Percentiles rank a stretch among this genome's conserved stretches.
phyloP scores from a whole-genome alignment of 1,139 yeast species.

The Geotrichum histeridarum region DNA sequence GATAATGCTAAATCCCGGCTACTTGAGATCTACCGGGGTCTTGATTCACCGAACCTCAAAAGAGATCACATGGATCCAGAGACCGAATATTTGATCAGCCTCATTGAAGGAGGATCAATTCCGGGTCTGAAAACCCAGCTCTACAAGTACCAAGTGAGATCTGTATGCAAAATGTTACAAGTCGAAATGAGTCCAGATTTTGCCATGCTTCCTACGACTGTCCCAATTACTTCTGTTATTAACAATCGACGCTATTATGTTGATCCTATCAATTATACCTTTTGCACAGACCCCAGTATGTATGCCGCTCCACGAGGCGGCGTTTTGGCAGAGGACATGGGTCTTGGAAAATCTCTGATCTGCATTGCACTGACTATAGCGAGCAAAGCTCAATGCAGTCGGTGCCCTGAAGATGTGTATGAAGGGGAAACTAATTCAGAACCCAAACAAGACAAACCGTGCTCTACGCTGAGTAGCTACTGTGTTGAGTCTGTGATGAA shows the following conservation, averaged over 20 bases:
- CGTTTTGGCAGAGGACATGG: slow-evolving; percentile 72
- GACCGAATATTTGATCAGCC: slow-evolving; percentile 21
- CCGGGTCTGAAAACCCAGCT: slow-evolving; percentile 49
- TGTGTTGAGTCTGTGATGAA: slow-evolving; percentile 45
- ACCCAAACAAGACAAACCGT: background rate
- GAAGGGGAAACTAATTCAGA: slow-evolving; percentile 16
- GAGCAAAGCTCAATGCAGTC: slow-evolving; percentile 50
- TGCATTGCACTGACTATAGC: slow-evolving; percentile 57
- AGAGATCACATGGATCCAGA: slow-evolving; percentile 29
- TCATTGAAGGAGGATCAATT: slow-evolving; percentile 34
- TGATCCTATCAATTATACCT: slow-evolving; percentile 34
- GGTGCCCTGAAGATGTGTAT: slow-evolving; percentile 38
- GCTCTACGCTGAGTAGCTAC: slow-evolving; percentile 38
- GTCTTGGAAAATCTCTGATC: slow-evolving; percentile 65
- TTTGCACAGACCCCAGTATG: slow-evolving; percentile 39
- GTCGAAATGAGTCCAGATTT: slow-evolving; percentile 43
- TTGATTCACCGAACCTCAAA: slow-evolving; percentile 11
- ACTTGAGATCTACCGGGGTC: slow-evolving; percentile 9
- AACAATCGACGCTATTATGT: slow-evolving; percentile 29
- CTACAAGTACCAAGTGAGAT: slow-evolving; percentile 54
- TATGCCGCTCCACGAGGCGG: slow-evolving; percentile 49
- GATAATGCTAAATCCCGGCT: slow-evolving; percentile 41
- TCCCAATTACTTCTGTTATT: slow-evolving; percentile 32
- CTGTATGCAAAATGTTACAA: slow-evolving; percentile 55
- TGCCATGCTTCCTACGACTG: slow-evolving; percentile 45